Evolutionary conservation across 257 asterid species (phyloP).

Genomic region (Solanum neorickii): DNA sequence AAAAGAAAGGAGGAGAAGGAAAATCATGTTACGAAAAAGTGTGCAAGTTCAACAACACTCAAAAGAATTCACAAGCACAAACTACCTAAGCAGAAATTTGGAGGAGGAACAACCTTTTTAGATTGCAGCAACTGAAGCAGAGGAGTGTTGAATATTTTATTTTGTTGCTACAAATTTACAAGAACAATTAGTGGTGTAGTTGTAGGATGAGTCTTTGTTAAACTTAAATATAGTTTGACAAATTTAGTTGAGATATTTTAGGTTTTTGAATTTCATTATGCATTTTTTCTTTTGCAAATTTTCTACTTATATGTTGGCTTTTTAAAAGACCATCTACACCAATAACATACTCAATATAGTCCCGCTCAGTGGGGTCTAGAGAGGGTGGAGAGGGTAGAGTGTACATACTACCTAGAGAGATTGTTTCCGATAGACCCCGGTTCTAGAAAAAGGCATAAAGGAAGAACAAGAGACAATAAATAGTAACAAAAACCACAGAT

Average conservation of each 20-base stretch:
- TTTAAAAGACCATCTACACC: neutral
- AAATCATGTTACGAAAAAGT: neutral
- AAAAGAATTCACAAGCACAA: neutral
- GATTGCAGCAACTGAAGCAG: neutral
- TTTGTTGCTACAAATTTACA: neutral
- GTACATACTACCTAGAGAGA: neutral
- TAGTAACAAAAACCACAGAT: neutral
- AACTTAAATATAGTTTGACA: neutral
- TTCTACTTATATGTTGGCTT: neutral
- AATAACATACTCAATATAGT: neutral
- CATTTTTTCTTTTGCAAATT: neutral
- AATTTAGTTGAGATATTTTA: neutral
- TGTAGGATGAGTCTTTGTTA: neutral
- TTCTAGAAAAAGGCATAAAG: neutral
- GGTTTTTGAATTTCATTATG: neutral
- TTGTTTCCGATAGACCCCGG: neutral
- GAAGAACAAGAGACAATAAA: neutral
- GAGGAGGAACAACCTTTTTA: neutral
- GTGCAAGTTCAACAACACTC: neutral
- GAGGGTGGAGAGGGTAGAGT: neutral
- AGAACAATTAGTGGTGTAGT: neutral
- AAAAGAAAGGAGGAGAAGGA: neutral
- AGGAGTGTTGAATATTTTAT: neutral
- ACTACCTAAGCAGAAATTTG: neutral
- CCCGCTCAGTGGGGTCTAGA: neutral